Conservation (phyloP, 1,284 basidiomycete genomes). For the Sporisorium sorghi region DNA sequence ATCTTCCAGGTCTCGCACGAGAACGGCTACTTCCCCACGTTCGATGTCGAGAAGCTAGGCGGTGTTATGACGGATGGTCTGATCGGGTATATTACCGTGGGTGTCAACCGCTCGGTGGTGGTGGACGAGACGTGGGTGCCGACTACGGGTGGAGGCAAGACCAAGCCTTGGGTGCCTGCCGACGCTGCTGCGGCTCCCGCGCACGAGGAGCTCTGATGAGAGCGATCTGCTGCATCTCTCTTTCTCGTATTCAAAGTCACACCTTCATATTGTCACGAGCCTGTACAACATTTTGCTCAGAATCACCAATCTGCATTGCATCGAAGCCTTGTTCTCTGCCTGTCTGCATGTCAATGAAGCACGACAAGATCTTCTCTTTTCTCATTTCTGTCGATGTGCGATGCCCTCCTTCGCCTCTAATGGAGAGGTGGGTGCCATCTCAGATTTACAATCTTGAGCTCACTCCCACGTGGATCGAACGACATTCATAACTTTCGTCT, state of each 20-base stretch:
- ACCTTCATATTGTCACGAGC: no score
- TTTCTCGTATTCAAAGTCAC: not conserved
- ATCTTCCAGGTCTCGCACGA: constrained; percentile 70
- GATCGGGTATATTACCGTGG: constrained; percentile 71
- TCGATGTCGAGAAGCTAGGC: constrained; percentile 71
- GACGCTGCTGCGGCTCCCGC: constrained; percentile 16
- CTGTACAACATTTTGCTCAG: constrained; percentile 6
- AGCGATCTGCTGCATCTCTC: not conserved
- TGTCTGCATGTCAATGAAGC: not conserved
- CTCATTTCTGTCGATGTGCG: no score
- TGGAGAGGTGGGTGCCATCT: no score
- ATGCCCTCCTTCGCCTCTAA: no score
- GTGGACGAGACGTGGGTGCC: constrained; percentile 57
- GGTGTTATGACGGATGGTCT: constrained; percentile 71
- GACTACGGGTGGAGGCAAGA: constrained; percentile 44
- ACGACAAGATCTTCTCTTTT: not conserved
- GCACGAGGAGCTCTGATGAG: constrained; percentile 41
- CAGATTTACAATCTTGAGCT: no score
- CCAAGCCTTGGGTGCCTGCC: constrained; percentile 38
- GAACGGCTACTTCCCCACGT: constrained; percentile 70
- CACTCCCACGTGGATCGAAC: no score
- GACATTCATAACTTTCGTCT: no score
- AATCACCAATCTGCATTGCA: constrained; percentile 6
- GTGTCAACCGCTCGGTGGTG: constrained; percentile 64
- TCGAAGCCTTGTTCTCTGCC: constrained; percentile 6